These are phyloP conservation scores for Ophiobolus disseminans DNA, from an alignment of 2,329 filamentous ascomycete genomes.

Conservation along the genomic window DNA sequence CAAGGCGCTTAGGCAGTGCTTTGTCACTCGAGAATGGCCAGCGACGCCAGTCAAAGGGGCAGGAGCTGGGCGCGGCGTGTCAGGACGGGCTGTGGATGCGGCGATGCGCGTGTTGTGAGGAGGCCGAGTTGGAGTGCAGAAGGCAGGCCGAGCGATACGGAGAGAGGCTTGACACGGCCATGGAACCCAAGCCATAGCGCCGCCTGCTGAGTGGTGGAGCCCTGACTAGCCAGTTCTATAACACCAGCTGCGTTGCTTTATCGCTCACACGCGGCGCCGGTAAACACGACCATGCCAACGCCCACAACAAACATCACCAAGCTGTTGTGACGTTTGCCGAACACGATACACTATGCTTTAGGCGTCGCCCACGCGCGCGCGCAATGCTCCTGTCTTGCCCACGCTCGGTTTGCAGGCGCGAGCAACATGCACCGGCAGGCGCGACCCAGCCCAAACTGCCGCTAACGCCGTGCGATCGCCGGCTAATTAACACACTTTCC, in stretches of 20 bases:
- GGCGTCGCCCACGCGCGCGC: neutral
- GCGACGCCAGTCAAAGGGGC: slow-evolving; percentile 18
- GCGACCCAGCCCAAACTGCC: slow-evolving; percentile 6
- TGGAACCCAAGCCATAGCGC: slow-evolving; percentile 8
- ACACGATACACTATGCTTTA: neutral
- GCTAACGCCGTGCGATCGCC: slow-evolving; percentile 20
- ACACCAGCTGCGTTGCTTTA: neutral
- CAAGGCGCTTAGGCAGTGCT: slow-evolving; percentile 29
- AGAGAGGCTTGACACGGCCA: slow-evolving; percentile 24
- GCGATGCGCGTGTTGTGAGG: slow-evolving; percentile 16
- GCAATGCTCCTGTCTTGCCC: neutral
- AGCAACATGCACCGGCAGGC: neutral
- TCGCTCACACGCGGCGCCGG: too few relatives aligned
- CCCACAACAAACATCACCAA: too few relatives aligned
- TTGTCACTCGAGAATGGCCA: slow-evolving; percentile 1
- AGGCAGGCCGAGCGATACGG: slow-evolving; percentile 19
- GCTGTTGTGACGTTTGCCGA: neutral
- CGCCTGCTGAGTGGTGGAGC: slow-evolving; percentile 2
- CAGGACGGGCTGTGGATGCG: slow-evolving; percentile 9
- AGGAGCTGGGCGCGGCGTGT: slow-evolving; percentile 14
- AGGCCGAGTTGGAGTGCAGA: slow-evolving; percentile 7
- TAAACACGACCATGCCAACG: too few relatives aligned
- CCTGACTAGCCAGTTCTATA: neutral
- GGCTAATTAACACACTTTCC: slow-evolving; percentile 16
- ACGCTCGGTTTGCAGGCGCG: too few relatives aligned